A percentile compares a stretch with the other conserved stretches of the same genome.
Evolutionary conservation across 2,329 filamentous ascomycete species (phyloP).

Genomic region (Xylariomycetidae sp.): DNA sequence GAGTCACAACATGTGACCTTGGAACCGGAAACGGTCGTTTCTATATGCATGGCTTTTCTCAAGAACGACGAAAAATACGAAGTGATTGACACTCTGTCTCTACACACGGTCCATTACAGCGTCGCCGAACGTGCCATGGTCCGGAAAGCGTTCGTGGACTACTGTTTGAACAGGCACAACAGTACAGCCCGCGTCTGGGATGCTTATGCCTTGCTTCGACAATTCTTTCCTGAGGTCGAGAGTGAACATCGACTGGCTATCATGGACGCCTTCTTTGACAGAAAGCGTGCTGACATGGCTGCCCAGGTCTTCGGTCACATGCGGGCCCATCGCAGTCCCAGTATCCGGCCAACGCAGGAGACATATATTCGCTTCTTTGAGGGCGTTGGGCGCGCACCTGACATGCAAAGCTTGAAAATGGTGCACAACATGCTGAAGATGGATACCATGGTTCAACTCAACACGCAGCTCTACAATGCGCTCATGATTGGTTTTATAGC

Average conservation of each 20-base stretch:
- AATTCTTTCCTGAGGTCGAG: slow-evolving; percentile 62
- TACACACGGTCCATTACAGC: slow-evolving; percentile 65
- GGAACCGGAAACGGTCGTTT: slow-evolving; percentile 67
- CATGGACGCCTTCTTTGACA: slow-evolving; percentile 77
- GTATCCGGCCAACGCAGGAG: slow-evolving; percentile 60
- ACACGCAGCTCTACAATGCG: slow-evolving; percentile 72
- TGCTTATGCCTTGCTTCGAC: slow-evolving; percentile 58
- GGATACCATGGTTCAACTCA: slow-evolving; percentile 72
- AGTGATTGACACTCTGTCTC: slow-evolving; percentile 74
- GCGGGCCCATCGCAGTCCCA: slow-evolving; percentile 64
- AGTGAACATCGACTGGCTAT: slow-evolving; percentile 59
- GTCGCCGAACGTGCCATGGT: slow-evolving; percentile 62
- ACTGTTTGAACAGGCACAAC: slow-evolving; percentile 57
- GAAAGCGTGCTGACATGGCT: slow-evolving; percentile 76
- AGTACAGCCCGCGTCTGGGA: slow-evolving; percentile 61
- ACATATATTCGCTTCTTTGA: slow-evolving; percentile 76
- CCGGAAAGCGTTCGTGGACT: slow-evolving; percentile 58
- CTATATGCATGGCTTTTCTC: slow-evolving; percentile 68
- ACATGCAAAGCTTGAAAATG: slow-evolving; percentile 61
- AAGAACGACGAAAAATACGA: slow-evolving; percentile 71
- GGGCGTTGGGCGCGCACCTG: slow-evolving; percentile 59
- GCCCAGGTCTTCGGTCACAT: slow-evolving; percentile 86
- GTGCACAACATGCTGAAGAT: slow-evolving; percentile 94
- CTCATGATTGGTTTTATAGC: slow-evolving; percentile 81
- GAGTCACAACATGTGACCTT: slow-evolving; percentile 65